Evolutionary conservation across 345 rosid genomes (phyloP), one percentile per base, ranked within the genome.

Genomic region (Salix caprea): DNA sequence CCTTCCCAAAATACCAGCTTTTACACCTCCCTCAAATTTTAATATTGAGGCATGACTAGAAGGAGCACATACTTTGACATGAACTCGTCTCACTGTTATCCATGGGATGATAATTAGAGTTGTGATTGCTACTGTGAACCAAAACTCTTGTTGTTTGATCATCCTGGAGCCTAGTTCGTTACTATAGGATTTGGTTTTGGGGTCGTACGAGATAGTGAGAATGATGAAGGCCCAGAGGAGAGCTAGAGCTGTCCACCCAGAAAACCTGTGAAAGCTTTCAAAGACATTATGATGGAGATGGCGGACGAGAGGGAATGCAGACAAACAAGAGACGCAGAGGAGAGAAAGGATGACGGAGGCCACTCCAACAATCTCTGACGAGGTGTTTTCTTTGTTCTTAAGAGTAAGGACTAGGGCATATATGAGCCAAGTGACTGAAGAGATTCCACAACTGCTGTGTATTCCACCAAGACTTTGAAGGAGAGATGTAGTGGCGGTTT

Each of bases 201-300:
- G 89, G 60, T 94, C 91, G 36, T 94, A 94, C 0, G 93, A 90
- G 50, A 83, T 76, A 1, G 89, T 88, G 2, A 94, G 86, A 21
- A 85, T 6, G 12, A 94, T 69, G 65, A 92, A 94, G 4, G 85
- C 85, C 97, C 97, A 94, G 11, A 94, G 84, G 11, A 94, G 91
- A 28, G 72, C 82, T 21, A 94, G 83, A n/a, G 96, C 82, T 0
- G 87, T 72, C 98, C 97, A 94, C 21, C 97, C 97, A 0, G 92
- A 82, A 46, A 90, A 94, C 64, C 98, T 71, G 40, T 94, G 98
- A 73, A 78, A 66, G 54, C 97, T 82, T 79, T 94, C 96, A 13
- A 94, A 94, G 40, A 89, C 82, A 66, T 89, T 94, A 78, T 94
- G 97, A 74, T 92, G 97, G 69, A 94, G 83, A 77, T 94, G 98